Evolutionary conservation across 257 asterid species (phyloP), one percentile per base, ranked within the genome.

Genomic region (Primulina tabacum): DNA sequence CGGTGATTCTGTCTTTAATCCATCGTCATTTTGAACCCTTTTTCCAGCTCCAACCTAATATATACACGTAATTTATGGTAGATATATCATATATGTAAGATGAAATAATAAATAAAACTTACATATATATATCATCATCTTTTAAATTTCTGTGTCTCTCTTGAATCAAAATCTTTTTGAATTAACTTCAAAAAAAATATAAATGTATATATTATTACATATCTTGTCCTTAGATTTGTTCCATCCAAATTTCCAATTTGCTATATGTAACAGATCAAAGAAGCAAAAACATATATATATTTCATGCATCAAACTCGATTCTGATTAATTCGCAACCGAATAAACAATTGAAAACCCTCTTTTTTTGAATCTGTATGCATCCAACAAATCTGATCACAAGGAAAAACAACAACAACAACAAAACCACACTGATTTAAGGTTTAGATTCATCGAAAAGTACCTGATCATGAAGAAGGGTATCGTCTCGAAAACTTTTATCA

Each of bases 31-130:
- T 16, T 63, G 68, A 18, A 30, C 70, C 47, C 66, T 50, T 72
- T 76, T 85, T 40, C 72, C 77, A 69, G 73, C 77, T 76, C 78
- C 81, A 69, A 76, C 85, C 92, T 86, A 72, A 71, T 7, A 57
- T 40, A 67, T 35, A 43, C 4, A 24, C 1, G 30, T 17, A 9
- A 26, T 58, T 6, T 12, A 8, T 12, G 14, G 4, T 26, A 14
- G 11, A 5, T 34, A 38, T 43, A 28, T 8, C 6, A 5, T 34
- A 38, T 43, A 28, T 8, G 12, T 2, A 21, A 16, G 20, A n/a
- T 33, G 52, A 35, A 20, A 37, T 11, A 64, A 50, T 16, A 16
- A 50, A 16, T 4, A 50, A 16, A 50, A 50, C 55, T 16, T 50
- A 16, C 20, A 50, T 50, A 50, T 50, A 50, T n/a, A n/a, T n/a